phyloP scores from a whole-genome alignment of 78 protist genomes.

The Dictyostelium purpureum region DNA sequence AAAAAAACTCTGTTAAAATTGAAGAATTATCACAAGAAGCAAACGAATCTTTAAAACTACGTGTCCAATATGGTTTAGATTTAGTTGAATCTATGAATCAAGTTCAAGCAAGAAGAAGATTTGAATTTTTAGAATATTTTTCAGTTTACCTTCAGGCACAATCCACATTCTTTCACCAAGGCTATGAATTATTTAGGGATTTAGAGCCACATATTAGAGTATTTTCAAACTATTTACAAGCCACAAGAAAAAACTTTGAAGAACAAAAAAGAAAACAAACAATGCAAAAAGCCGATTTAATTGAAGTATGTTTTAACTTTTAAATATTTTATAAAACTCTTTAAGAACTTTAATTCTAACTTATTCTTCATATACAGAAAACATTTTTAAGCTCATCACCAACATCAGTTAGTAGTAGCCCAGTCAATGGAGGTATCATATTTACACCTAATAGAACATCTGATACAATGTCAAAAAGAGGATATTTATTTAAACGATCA shows the following conservation, averaged over 20 bases:
- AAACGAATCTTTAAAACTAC: slow-evolving; percentile 22
- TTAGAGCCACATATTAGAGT: slow-evolving; percentile 72
- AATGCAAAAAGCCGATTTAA: slow-evolving; percentile 22
- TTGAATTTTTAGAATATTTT: slow-evolving; percentile 68
- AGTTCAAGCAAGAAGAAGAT: slow-evolving; percentile 66
- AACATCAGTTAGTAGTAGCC: neutral
- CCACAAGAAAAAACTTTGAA: slow-evolving; percentile 62
- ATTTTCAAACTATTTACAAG: slow-evolving; percentile 59
- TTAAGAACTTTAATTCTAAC: neutral
- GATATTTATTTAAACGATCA: slow-evolving; percentile 61
- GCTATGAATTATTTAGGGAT: slow-evolving; percentile 72
- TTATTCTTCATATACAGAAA: neutral
- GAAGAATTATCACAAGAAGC: slow-evolving; percentile 72
- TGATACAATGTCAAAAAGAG: slow-evolving; percentile 19
- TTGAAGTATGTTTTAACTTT: neutral
- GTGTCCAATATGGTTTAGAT: slow-evolving; percentile 61
- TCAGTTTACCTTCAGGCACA: slow-evolving; percentile 74
- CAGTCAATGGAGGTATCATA: slow-evolving; percentile 52
- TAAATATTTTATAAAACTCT: neutral
- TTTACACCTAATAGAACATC: slow-evolving; percentile 42
- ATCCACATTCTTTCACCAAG: slow-evolving; percentile 75
- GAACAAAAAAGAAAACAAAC: slow-evolving; percentile 51
- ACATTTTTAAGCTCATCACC: neutral
- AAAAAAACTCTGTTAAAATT: slow-evolving; percentile 48
- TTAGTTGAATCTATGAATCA: slow-evolving; percentile 73